Percentiles rank a stretch among this genome's conserved stretches.
Conservation (phyloP, 2,329 filamentous ascomycete genomes). For the Aureobasidium sp. region DNA sequence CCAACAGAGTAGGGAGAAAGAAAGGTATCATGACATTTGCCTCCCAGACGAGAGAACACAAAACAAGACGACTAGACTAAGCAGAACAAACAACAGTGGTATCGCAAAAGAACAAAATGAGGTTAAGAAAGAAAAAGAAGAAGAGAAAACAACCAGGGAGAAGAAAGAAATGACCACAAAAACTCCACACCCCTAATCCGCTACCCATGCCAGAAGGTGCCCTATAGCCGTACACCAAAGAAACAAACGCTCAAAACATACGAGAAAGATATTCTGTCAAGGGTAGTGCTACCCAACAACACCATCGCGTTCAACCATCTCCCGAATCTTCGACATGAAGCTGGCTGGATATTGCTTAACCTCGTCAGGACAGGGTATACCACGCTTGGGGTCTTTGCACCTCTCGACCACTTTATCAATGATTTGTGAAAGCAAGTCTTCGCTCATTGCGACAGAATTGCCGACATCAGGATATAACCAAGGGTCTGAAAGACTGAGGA, state of each 20-base stretch:
- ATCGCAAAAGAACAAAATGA: background rate
- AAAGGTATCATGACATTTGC: background rate
- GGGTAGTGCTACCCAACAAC: background rate
- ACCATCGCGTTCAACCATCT: conserved; percentile 28
- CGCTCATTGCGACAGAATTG: conserved; percentile 40
- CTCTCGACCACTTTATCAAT: conserved; percentile 52
- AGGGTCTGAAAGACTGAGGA: conserved; percentile 46
- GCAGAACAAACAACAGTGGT: background rate
- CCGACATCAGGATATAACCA: conserved; percentile 49
- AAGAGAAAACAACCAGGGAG: background rate
- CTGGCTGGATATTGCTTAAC: conserved; percentile 36
- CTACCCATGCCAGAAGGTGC: background rate
- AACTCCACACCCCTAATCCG: background rate
- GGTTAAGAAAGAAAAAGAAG: background rate
- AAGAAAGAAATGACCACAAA: background rate
- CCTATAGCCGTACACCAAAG: background rate
- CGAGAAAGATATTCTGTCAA: background rate
- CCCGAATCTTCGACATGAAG: conserved; percentile 39
- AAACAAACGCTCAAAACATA: background rate
- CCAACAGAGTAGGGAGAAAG: background rate
- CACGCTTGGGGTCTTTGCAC: conserved; percentile 43
- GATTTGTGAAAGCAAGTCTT: conserved; percentile 52
- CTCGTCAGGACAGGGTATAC: conserved; percentile 49
- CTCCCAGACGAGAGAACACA: background rate
- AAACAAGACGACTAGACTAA: too few species aligned